These are phyloP conservation scores for Fusarium kyushuense DNA, from an alignment of 2,329 filamentous ascomycete species.

Conservation along the genomic window DNA sequence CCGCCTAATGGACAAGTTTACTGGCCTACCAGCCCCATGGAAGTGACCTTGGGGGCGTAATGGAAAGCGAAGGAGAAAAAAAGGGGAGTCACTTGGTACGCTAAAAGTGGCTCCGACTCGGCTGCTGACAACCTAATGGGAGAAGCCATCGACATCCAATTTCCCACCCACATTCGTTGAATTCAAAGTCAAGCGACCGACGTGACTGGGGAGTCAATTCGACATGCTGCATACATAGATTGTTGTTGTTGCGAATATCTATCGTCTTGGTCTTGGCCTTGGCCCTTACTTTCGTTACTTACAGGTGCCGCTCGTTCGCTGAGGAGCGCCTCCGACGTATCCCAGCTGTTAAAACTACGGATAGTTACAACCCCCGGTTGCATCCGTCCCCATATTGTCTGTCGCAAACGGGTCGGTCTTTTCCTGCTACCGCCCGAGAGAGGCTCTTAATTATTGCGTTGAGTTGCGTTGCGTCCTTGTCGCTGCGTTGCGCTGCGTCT, in stretches of 20 bases:
- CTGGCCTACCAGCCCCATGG: constrained; percentile 11
- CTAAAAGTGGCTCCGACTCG: constrained; percentile 44
- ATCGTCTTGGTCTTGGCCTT: constrained; percentile 8
- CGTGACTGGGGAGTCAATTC: constrained; percentile 29
- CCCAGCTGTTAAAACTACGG: constrained; percentile 12
- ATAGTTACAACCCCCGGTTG: constrained; percentile 29
- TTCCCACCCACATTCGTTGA: constrained; percentile 43
- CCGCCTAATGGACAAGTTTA: not conserved
- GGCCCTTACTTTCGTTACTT: constrained; percentile 17
- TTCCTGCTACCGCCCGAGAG: constrained; percentile 21
- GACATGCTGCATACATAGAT: constrained; percentile 32
- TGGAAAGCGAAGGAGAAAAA: constrained; percentile 29
- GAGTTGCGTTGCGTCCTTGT: not conserved
- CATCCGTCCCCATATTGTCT: constrained; percentile 16
- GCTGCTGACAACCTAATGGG: constrained; percentile 37
- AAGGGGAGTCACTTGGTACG: constrained; percentile 39
- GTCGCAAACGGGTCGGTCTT: constrained; percentile 35
- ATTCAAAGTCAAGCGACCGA: constrained; percentile 28
- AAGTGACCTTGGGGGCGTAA: constrained; percentile 12
- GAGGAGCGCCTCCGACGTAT: constrained; percentile 8
- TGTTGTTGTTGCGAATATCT: constrained; percentile 3
- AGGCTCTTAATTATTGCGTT: constrained; percentile 34
- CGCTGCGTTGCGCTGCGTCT: constrained; percentile 20
- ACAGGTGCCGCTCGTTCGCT: constrained; percentile 13
- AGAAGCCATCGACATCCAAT: constrained; percentile 49